phyloP scores from a whole-genome alignment of 73 alveolate genomes.

The Paramecium primaurelia region DNA sequence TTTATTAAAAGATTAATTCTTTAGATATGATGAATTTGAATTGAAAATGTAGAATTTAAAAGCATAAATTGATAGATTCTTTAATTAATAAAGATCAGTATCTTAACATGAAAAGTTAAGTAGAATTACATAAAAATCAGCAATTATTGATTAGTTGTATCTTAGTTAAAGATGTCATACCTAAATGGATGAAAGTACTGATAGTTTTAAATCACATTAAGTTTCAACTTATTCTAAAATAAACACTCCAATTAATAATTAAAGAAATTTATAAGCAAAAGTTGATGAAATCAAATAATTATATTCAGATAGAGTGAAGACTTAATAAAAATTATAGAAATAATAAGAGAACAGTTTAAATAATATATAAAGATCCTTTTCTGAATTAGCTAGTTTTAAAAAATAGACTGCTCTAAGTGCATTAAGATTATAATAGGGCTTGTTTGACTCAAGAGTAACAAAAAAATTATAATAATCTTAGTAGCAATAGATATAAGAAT shows the following conservation, averaged over 20 bases:
- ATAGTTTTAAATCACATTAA: constrained; percentile 39
- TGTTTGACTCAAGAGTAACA: constrained; percentile 29
- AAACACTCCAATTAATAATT: constrained; percentile 1
- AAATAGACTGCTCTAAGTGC: constrained; percentile 42
- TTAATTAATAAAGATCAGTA: constrained; percentile 2
- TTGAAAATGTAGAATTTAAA: background rate
- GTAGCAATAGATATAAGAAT: background rate
- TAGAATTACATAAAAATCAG: background rate
- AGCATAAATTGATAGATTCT: background rate
- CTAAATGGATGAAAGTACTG: constrained; percentile 50
- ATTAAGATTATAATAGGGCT: constrained; percentile 17
- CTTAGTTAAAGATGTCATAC: constrained; percentile 28
- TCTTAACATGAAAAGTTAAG: constrained; percentile 34
- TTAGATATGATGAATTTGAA: constrained; percentile 13
- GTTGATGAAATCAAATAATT: constrained; percentile 12
- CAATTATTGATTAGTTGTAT: background rate
- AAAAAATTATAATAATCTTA: background rate
- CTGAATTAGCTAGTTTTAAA: constrained; percentile 47
- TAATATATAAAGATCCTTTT: constrained; percentile 3
- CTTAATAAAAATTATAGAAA: background rate
- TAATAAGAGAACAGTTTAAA: background rate
- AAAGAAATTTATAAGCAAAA: background rate
- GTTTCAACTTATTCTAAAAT: constrained; percentile 15
- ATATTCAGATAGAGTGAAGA: constrained; percentile 25
- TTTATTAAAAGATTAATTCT: background rate